Evolutionary conservation across 179 eudicot genomes (phyloP).

Genomic region (Heliamphora ciliata): DNA sequence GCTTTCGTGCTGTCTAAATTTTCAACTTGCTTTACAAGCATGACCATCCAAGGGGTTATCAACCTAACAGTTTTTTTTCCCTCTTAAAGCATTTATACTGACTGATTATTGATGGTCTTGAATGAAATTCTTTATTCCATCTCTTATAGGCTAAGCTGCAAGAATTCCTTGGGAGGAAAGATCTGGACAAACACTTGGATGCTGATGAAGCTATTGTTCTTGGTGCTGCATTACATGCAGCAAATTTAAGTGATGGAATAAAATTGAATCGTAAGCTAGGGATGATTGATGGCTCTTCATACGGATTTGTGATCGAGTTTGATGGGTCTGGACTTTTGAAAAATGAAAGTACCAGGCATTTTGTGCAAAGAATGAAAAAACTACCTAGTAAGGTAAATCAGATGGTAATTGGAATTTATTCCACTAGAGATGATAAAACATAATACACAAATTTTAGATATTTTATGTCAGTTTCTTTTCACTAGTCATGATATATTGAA

Average conservation of each 20-base stretch:
- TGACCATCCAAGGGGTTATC: background rate
- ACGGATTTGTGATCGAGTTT: conserved; percentile 79
- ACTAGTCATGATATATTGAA: conserved; percentile 3
- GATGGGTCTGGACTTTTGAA: conserved; percentile 64
- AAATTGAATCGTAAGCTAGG: conserved; percentile 90
- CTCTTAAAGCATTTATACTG: background rate
- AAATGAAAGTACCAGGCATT: conserved; percentile 74
- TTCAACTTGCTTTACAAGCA: background rate
- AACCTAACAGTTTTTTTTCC: background rate
- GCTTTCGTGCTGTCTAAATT: background rate
- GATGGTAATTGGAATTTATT: background rate
- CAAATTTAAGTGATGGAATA: conserved; percentile 93
- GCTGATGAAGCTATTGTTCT: conserved; percentile 94
- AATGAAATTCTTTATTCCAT: background rate
- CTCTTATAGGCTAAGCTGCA: conserved; percentile 75
- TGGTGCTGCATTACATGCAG: conserved; percentile 91
- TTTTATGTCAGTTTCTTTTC: background rate
- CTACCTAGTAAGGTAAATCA: conserved; percentile 74
- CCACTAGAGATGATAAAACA: background rate
- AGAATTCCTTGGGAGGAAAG: conserved; percentile 85
- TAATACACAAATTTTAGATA: background rate
- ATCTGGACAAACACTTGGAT: conserved; percentile 89
- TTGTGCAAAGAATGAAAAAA: conserved; percentile 82
- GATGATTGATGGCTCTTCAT: conserved; percentile 85
- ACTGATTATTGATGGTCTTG: background rate